Base-by-base conservation (phyloP, 139 green algal species). In the Micromonas pusilla region DNA sequence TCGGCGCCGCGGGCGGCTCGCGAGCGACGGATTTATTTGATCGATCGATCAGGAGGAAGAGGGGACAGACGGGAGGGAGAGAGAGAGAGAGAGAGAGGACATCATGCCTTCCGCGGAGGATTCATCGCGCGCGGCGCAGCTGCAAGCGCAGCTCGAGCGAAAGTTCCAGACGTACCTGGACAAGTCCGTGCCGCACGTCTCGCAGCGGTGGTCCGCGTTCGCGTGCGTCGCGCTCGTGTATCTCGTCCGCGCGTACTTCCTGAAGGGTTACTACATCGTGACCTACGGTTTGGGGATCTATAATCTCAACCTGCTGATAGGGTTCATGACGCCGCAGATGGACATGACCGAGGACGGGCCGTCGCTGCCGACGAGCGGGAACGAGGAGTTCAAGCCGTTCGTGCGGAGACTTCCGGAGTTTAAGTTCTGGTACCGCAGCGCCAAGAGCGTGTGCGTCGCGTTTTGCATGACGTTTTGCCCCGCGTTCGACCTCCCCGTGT, bases 201-300 rank as follows among this genome's bases (percentile, higher is more conserved):
- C 71, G 0, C 76, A 84, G 6, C 80, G 94, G 31, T 99, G 94
- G 94, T 19, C 87, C 3, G 86, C 32, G 4, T 84, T 90, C 21
- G 39, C 76, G 0, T 30, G 84, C 0, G n/a, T 95, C 6, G 34
- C 91, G 0, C 0, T 91, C 0, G 38, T 93, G 6, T 99, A 98
- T 84, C 57, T 71, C 2, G 3, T 96, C 0, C 85, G 95, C 20
- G 89, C 96, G 0, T 97, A 84, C 70, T 89, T 79, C 45, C 21
- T 87, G 5, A 23, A 85, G 38, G 93, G 93, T 28, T 99, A 97
- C 80, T 99, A 97, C 87, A 99, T 99, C 75, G 88, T 99, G 19
- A 96, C 96, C 0, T 99, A 99, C 76, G 94, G 90, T 0, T 80
- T 99, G 37, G 96, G 87, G 13, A 99, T 99, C 79, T 99, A 94